phyloP scores from a whole-genome alignment of 1,284 basidiomycete species.

The Pseudozyma sp. region DNA sequence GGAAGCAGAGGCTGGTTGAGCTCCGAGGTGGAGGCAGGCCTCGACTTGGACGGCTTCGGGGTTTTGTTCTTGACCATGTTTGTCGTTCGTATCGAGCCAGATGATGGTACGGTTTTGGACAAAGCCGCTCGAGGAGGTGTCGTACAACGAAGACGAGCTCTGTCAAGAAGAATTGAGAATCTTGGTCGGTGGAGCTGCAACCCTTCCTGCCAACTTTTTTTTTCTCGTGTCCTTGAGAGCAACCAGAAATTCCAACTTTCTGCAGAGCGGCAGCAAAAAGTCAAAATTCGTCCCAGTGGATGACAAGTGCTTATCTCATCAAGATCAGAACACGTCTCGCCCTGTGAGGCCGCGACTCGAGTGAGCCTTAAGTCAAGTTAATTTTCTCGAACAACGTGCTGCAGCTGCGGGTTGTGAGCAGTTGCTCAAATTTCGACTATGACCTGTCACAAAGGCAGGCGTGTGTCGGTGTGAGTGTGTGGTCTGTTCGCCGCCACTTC shows the following conservation, averaged over 20 bases:
- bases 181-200: constrained; percentile 27
- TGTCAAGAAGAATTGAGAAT: constrained; percentile 5
- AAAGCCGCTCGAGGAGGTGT: background rate
- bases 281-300: background rate
- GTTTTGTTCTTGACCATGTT: constrained; percentile 59
- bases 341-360: background rate
- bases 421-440: constrained; percentile 9
- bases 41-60: constrained; percentile 57
- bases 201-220: constrained; percentile 22
- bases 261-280: constrained; percentile 6
- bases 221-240: constrained; percentile 11
- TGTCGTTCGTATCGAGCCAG: background rate
- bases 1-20: constrained; percentile 75
- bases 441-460: constrained; percentile 7
- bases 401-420: background rate
- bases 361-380: background rate
- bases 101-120: too few relatives aligned
- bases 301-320: constrained; percentile 34
- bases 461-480: background rate
- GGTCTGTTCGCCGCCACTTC: constrained; percentile 6
- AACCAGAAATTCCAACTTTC: constrained; percentile 26
- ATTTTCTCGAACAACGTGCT: constrained; percentile 1
- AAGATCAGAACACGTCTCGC: too few relatives aligned
- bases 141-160: background rate
- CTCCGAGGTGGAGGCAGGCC: constrained; percentile 71